phyloP scores from a whole-genome alignment of 768 basidiomycete genomes.

The Podaxis sp. region DNA sequence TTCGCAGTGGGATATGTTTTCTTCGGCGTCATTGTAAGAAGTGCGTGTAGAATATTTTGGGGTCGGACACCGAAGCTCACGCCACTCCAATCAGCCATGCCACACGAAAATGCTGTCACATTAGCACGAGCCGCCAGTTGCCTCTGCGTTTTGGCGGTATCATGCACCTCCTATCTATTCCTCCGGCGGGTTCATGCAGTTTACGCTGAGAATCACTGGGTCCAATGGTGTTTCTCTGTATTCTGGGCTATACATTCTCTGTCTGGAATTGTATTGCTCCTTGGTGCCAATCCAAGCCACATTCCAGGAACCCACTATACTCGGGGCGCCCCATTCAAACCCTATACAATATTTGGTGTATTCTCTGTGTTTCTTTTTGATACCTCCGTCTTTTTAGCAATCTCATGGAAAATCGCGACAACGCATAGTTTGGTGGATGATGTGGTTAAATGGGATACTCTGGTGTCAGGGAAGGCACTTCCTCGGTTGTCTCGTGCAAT shows the following conservation, averaged over 20 bases:
- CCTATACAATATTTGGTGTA: background rate
- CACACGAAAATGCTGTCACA: background rate
- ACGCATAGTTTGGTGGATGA: too few relatives aligned
- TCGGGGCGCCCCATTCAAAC: slow-evolving; percentile 22
- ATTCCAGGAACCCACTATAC: slow-evolving; percentile 34
- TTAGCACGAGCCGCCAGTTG: background rate
- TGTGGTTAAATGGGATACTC: too few relatives aligned
- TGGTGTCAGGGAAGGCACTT: too few relatives aligned
- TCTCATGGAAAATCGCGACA: too few relatives aligned
- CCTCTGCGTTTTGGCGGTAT: background rate
- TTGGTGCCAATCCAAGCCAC: slow-evolving; percentile 20
- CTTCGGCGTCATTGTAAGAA: background rate
- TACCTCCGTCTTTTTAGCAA: too few relatives aligned
- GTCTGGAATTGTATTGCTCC: slow-evolving; percentile 23
- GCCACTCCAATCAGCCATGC: background rate
- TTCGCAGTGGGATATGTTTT: background rate
- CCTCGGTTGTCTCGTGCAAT: too few relatives aligned
- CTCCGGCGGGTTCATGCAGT: slow-evolving; percentile 32
- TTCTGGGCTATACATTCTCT: slow-evolving; percentile 28
- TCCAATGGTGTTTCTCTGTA: slow-evolving; percentile 24
- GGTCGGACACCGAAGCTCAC: too few relatives aligned
- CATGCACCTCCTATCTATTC: slow-evolving; percentile 27
- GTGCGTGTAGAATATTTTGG: background rate
- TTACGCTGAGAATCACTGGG: slow-evolving; percentile 22
- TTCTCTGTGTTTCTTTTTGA: too few relatives aligned